These are phyloP conservation scores for Polychaeton citri DNA, from an alignment of 2,329 filamentous ascomycete species.

Conservation along the genomic window DNA sequence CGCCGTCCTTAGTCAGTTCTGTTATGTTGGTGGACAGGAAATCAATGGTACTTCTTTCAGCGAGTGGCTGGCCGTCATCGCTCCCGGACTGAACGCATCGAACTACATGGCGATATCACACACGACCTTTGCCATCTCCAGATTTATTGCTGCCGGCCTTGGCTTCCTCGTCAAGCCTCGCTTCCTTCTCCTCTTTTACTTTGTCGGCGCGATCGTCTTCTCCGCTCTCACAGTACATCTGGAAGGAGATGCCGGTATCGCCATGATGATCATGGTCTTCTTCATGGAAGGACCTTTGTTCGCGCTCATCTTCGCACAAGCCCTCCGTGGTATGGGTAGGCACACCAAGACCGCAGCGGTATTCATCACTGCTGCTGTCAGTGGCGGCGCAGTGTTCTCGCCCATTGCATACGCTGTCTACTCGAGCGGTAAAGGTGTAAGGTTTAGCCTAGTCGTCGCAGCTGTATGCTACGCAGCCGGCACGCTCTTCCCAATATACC, in stretches of 20 bases:
- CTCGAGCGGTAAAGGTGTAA: slow-evolving; percentile 24
- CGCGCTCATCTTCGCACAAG: slow-evolving; percentile 44
- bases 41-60: slow-evolving; percentile 36
- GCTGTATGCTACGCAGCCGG: slow-evolving; percentile 39
- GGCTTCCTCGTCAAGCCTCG: slow-evolving; percentile 45
- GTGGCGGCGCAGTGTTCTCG: slow-evolving; percentile 41
- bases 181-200: slow-evolving; percentile 41
- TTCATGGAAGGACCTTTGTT: slow-evolving; percentile 50
- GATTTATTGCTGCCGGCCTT: slow-evolving; percentile 42
- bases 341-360: slow-evolving; percentile 45
- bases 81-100: slow-evolving; percentile 22
- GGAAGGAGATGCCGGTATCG: slow-evolving; percentile 28
- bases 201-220: slow-evolving; percentile 39
- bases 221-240: slow-evolving; percentile 37
- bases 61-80: slow-evolving; percentile 28
- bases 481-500: slow-evolving; percentile 40
- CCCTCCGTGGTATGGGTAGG: slow-evolving; percentile 43
- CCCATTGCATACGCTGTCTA: slow-evolving; percentile 39
- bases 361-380: slow-evolving; percentile 40
- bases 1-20: slow-evolving; percentile 43
- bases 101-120: slow-evolving; percentile 42
- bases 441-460: slow-evolving; percentile 40
- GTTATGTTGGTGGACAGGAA: slow-evolving; percentile 50
- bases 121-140: slow-evolving; percentile 43
- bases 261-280: slow-evolving; percentile 39